A percentile compares a stretch with the other conserved stretches of the same genome.
Evolutionary conservation across 1,284 basidiomycete genomes (phyloP).

Genomic region (Moesziomyces parantarcticus): DNA sequence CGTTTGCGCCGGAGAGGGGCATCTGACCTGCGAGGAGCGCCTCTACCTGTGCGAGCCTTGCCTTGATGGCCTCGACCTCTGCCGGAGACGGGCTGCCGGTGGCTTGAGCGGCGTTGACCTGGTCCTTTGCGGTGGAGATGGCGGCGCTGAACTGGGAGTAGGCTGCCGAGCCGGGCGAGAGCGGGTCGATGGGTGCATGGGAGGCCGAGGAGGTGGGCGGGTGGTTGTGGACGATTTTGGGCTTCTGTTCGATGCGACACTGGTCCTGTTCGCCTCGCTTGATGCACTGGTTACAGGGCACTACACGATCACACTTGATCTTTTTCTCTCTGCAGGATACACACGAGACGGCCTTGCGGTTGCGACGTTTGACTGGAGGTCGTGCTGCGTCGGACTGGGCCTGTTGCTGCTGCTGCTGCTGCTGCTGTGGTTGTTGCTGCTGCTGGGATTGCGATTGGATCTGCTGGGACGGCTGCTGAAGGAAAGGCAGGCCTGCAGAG

Average conservation of each 20-base stretch:
- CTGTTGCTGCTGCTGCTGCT: constrained; percentile 13
- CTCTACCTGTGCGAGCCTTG: constrained; percentile 62
- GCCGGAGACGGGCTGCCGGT: constrained; percentile 34
- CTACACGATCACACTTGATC: constrained; percentile 63
- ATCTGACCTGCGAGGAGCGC: constrained; percentile 43
- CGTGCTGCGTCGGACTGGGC: constrained; percentile 27
- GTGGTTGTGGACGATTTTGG: constrained; percentile 33
- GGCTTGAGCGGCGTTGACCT: constrained; percentile 32
- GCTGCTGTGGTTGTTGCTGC: constrained; percentile 13
- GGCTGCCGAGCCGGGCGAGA: constrained; percentile 31
- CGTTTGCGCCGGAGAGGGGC: constrained; percentile 30
- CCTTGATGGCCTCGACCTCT: constrained; percentile 63
- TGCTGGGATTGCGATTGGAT: constrained; percentile 12
- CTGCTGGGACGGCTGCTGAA: constrained; percentile 11
- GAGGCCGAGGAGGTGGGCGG: constrained; percentile 2
- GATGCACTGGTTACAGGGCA: constrained; percentile 65
- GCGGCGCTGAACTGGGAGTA: constrained; percentile 45
- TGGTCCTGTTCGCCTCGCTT: constrained; percentile 61
- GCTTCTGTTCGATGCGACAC: constrained; percentile 58
- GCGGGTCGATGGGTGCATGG: constrained; percentile 14
- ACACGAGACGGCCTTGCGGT: constrained; percentile 62
- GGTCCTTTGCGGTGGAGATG: constrained; percentile 31
- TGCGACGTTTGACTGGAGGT: constrained; percentile 56
- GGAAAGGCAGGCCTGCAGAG: constrained; percentile 12
- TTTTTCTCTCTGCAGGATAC: constrained; percentile 62